A percentile compares a stretch with the other conserved stretches of the same genome.
Conservation (phyloP, 2,329 filamentous ascomycete genomes). For the Fusarium euwallaceae region DNA sequence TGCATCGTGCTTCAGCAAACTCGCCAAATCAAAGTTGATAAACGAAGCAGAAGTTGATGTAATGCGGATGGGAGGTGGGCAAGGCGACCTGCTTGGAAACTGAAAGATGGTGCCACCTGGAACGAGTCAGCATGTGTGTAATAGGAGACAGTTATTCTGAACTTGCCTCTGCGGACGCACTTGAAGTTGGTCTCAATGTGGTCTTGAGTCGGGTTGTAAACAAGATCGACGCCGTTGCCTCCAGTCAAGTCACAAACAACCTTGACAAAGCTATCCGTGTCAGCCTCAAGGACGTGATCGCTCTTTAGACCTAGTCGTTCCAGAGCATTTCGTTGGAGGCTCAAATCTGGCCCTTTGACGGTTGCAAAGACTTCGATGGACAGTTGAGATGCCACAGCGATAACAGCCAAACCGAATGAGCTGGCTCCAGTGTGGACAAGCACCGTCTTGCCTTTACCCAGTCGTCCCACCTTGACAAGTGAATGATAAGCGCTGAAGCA, state of each 20-base stretch:
- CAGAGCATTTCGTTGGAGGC: constrained; percentile 55
- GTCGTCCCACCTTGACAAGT: constrained; percentile 52
- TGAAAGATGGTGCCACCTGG: constrained; percentile 53
- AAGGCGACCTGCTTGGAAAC: constrained; percentile 44
- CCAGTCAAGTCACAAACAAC: constrained; percentile 50
- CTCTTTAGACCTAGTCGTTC: constrained; percentile 50
- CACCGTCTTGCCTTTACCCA: constrained; percentile 48
- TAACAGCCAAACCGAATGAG: constrained; percentile 58
- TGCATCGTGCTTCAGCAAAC: constrained; percentile 50
- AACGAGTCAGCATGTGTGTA: constrained; percentile 18
- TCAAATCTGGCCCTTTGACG: constrained; percentile 46
- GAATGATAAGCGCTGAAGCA: constrained; percentile 59
- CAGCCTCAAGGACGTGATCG: constrained; percentile 55
- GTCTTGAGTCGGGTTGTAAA: constrained; percentile 61
- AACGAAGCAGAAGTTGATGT: constrained; percentile 43
- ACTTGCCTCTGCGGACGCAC: constrained; percentile 55
- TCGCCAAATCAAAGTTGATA: constrained; percentile 51
- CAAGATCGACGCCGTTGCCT: constrained; percentile 55
- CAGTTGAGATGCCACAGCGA: constrained; percentile 55
- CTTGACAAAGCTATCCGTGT: constrained; percentile 51
- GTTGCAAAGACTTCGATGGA: constrained; percentile 60
- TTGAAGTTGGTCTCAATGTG: constrained; percentile 49
- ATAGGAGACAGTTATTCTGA: constrained; percentile 2
- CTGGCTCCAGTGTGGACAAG: constrained; percentile 61
- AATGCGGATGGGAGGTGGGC: constrained; percentile 26